Evolutionary conservation across 495 filamentous ascomycete genomes (phyloP).

Genomic region (Aspergillus kassunensis): DNA sequence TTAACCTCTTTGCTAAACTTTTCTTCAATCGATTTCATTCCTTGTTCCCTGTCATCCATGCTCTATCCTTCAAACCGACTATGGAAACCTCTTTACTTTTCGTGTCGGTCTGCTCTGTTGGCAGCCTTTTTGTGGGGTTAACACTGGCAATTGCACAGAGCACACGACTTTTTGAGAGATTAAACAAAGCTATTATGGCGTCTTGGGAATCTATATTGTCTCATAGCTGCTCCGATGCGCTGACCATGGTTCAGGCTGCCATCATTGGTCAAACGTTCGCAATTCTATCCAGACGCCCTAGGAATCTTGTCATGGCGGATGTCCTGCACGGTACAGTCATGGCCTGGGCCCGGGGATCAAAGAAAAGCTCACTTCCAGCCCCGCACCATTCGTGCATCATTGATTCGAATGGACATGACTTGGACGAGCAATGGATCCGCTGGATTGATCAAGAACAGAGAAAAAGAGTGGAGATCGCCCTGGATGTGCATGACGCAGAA

Average conservation of each 20-base stretch:
- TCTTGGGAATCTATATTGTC: constrained; percentile 27
- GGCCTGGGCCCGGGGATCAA: constrained; percentile 31
- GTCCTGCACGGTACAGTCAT: constrained; percentile 37
- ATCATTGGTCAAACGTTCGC: constrained; percentile 38
- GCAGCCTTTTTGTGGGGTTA: constrained; percentile 32
- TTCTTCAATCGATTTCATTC: constrained; percentile 30
- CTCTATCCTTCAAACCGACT: constrained; percentile 25
- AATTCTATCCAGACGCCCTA: constrained; percentile 31
- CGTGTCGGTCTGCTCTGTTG: constrained; percentile 32
- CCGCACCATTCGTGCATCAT: not conserved
- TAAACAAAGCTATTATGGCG: constrained; percentile 35
- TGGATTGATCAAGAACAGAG: constrained; percentile 19
- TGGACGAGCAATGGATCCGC: constrained; percentile 21
- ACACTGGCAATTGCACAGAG: constrained; percentile 25
- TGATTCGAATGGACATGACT: not conserved
- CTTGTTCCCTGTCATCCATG: constrained; percentile 29
- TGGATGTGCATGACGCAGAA: constrained; percentile 34
- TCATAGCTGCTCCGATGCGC: constrained; percentile 22
- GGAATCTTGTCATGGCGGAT: constrained; percentile 26
- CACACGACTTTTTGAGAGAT: constrained; percentile 25
- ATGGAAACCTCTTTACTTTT: constrained; percentile 29
- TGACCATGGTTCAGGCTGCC: constrained; percentile 36
- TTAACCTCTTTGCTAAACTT: constrained; percentile 28
- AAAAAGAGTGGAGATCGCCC: constrained; percentile 21
- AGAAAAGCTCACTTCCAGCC: constrained; percentile 13